Evolutionary conservation across 768 basidiomycete genomes (phyloP).

Genomic region (Neoboletus brunneissimus): DNA sequence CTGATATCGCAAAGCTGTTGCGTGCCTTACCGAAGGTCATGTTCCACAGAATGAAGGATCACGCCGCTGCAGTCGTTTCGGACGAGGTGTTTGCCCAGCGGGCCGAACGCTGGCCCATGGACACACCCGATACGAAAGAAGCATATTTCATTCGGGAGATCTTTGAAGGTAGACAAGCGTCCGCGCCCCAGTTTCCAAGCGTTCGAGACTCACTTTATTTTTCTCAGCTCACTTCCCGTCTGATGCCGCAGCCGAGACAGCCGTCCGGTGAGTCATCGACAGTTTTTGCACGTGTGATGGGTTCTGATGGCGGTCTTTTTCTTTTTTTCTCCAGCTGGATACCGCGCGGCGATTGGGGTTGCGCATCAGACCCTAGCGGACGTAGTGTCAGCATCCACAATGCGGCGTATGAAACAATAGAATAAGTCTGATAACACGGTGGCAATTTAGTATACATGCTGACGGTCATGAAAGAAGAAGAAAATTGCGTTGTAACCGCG

Average conservation of each 20-base stretch:
- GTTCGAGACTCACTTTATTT: slow-evolving; percentile 3
- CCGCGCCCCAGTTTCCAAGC: neutral
- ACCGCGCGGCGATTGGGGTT: slow-evolving; percentile 96
- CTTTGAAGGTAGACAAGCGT: slow-evolving; percentile 64
- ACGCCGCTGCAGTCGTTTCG: slow-evolving; percentile 70
- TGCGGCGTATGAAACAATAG: slow-evolving; percentile 63
- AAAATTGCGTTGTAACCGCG: slow-evolving; percentile 18
- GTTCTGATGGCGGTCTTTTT: slow-evolving; percentile 14
- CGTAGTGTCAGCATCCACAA: slow-evolving; percentile 95
- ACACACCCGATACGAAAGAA: slow-evolving; percentile 94
- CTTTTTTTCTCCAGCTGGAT: slow-evolving; percentile 62
- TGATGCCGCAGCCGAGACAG: slow-evolving; percentile 83
- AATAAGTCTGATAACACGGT: slow-evolving; percentile 14
- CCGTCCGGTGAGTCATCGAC: slow-evolving; percentile 66
- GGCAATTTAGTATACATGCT: slow-evolving; percentile 23
- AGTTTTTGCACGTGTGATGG: slow-evolving; percentile 2
- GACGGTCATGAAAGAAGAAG: slow-evolving; percentile 5
- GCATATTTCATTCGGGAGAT: slow-evolving; percentile 90
- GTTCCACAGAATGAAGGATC: slow-evolving; percentile 74
- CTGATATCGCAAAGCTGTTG: neutral
- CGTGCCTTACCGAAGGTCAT: neutral
- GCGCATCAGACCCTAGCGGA: slow-evolving; percentile 90
- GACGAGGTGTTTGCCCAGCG: slow-evolving; percentile 79
- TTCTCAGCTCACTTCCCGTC: slow-evolving; percentile 73
- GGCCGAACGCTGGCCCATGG: slow-evolving; percentile 69